Base-by-base conservation (phyloP, 2,329 filamentous ascomycete genomes). In the Colletotrichum acutatum region DNA sequence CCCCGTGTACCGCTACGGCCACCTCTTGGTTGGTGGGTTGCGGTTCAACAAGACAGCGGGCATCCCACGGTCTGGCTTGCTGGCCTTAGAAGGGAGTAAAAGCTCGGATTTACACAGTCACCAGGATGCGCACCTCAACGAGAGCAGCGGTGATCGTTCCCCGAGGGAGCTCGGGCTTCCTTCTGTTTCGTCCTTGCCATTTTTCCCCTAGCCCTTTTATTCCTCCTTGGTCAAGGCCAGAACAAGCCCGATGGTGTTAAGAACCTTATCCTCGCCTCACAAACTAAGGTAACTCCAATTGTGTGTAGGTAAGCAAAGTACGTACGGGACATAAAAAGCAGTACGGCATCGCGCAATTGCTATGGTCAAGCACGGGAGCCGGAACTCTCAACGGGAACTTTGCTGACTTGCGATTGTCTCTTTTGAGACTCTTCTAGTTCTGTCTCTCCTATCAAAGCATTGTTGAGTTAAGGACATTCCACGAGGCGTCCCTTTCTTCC, bases 371-470 rank as follows among this genome's bases (percentile, higher is more conserved):
- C 11, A 70, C 56, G 30, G 34, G 46, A 70, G 53, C 49, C 57
- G 66, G 66, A 72, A 72, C 70, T 58, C 70, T 66, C 14, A n/a
- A 54, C 61, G 61, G 61, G 34, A 32, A 65, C 60, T 72, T 37
- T 70, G 58, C 53, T 37, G 37, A 28, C 9, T 60, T 53, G 24
- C 14, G 26, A 26, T 28, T 60, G 69, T 46, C 59, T 64, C 32
- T 14, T 42, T 19, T 42, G 14, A 42, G 37, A 42, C 16, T 63
- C 14, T 8, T 30, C n/a, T 34, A 24, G 32, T 52, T 32, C 32
- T 24, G 19, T 34, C 62, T n/a, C n/a, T 65, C 22, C 12, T 32
- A 30, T 52, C 52, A 56, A 26, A 57, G 52, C 52, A 65, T 65
- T 65, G 52, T 65, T 14, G n/a, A 42, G 24, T 22, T 22, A 28